Conservation (phyloP, 2,329 filamentous ascomycete species). For the Claviceps capensis region DNA sequence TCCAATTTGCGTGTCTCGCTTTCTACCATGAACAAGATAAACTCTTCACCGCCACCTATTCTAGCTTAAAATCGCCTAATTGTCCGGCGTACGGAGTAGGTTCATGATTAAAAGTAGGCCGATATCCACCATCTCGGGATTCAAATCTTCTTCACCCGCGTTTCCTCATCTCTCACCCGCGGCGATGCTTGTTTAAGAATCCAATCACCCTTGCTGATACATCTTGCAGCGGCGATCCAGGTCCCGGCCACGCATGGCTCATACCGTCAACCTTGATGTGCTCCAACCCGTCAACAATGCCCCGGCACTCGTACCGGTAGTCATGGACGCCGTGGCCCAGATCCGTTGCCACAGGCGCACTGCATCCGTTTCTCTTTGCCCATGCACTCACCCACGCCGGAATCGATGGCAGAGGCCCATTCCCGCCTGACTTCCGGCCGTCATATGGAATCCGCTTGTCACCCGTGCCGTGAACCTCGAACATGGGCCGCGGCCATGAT, state of each 20-base stretch:
- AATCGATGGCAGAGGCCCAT: conserved; percentile 30
- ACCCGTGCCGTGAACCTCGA: conserved; percentile 35
- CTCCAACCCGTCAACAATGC: conserved; percentile 6
- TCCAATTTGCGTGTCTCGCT: too few relatives aligned
- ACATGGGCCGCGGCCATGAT: conserved; percentile 28
- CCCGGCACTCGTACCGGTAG: conserved; percentile 8
- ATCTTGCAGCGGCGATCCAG: conserved; percentile 1
- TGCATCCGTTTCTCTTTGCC: conserved; percentile 16
- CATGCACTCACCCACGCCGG: conserved; percentile 25
- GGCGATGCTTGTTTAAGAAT: conserved; percentile 5
- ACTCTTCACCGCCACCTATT: too few relatives aligned
- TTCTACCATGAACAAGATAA: too few relatives aligned
- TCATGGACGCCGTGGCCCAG: conserved; percentile 7
- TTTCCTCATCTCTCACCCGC: background rate
- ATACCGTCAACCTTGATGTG: conserved; percentile 10
- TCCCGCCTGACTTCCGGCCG: conserved; percentile 23
- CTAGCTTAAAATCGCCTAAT: too few relatives aligned
- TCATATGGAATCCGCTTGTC: conserved; percentile 32
- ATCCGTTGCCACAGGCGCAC: background rate
- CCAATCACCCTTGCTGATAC: conserved; percentile 5
- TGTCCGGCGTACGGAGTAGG: too few relatives aligned
- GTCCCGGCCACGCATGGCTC: conserved; percentile 8
- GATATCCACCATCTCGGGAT: too few relatives aligned
- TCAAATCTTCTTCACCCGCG: background rate
- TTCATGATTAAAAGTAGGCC: too few relatives aligned